A percentile compares a stretch with the other conserved stretches of the same genome.
phyloP scores from a whole-genome alignment of 805 yeast species.

The Hanseniaspora lindneri region DNA sequence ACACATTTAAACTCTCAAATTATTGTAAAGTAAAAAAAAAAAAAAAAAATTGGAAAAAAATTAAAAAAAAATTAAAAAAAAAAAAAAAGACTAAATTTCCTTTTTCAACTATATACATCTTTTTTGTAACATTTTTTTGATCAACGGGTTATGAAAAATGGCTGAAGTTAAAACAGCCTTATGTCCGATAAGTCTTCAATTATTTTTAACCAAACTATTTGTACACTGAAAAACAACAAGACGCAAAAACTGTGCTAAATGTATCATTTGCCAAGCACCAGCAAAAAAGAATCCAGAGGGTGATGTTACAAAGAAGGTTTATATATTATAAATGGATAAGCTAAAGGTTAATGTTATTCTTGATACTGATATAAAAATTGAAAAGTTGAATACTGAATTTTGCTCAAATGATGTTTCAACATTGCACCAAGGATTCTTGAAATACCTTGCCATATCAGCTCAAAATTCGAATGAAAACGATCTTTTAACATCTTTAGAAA shows the following conservation, averaged over 20 bases:
- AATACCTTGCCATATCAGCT: conserved; percentile 34
- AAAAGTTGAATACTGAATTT: neutral
- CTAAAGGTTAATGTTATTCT: neutral
- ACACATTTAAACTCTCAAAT: neutral
- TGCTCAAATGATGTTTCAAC: neutral
- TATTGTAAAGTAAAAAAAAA: neutral
- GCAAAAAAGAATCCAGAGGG: neutral
- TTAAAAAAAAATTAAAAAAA: neutral
- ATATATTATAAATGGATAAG: neutral
- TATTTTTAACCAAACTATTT: too few relatives aligned
- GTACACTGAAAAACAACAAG: too few relatives aligned
- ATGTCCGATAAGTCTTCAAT: too few relatives aligned
- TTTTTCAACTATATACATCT: neutral
- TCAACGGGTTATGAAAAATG: too few relatives aligned
- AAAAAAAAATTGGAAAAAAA: neutral
- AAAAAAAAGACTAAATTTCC: neutral
- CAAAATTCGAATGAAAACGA: conserved; percentile 32
- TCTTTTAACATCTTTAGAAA: conserved; percentile 43
- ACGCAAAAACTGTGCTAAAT: too few relatives aligned
- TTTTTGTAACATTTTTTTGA: neutral
- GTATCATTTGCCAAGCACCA: too few relatives aligned
- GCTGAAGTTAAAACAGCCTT: too few relatives aligned
- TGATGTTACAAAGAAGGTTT: too few relatives aligned
- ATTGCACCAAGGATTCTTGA: conserved; percentile 24
- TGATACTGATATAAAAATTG: neutral